Percentiles rank a stretch among this genome's conserved stretches.
Evolutionary conservation across 768 basidiomycete species (phyloP).

Genomic region (Pleurotus tuber-regium): DNA sequence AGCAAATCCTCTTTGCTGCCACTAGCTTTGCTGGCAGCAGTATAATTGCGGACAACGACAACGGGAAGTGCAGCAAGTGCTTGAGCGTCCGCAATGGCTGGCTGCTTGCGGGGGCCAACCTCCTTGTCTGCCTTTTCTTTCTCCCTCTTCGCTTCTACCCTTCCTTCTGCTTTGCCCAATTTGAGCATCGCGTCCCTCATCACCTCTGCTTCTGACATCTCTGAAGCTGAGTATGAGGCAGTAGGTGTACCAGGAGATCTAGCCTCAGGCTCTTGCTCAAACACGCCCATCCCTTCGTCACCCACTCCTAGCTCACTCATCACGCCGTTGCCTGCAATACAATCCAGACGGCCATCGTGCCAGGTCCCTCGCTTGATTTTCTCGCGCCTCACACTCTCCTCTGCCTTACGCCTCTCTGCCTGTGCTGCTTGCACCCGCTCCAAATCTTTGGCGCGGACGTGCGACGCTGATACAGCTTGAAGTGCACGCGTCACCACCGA

Average conservation of each 20-base stretch:
- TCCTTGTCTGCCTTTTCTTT: conserved; percentile 34
- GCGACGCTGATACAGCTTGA: conserved; percentile 54
- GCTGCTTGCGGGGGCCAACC: not conserved
- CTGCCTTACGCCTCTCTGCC: conserved; percentile 34
- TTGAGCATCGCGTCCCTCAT: conserved; percentile 17
- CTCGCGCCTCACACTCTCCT: conserved; percentile 36
- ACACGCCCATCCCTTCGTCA: conserved; percentile 53
- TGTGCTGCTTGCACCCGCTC: conserved; percentile 35
- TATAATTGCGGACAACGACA: conserved; percentile 83
- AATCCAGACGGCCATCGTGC: conserved; percentile 88
- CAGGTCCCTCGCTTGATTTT: conserved; percentile 63
- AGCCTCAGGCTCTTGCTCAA: conserved; percentile 15
- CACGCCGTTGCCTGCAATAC: conserved; percentile 80
- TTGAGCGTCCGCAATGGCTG: conserved; percentile 36
- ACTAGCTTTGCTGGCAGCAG: conserved; percentile 44
- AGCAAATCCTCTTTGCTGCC: conserved; percentile 68
- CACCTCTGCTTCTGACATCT: conserved; percentile 13
- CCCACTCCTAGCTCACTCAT: conserved; percentile 87
- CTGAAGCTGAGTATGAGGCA: not conserved
- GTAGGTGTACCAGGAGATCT: not conserved
- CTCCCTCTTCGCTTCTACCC: conserved; percentile 11
- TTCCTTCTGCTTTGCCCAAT: conserved; percentile 12
- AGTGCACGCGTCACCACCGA: conserved; percentile 75
- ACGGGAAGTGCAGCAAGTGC: conserved; percentile 71
- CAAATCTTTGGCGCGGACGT: conserved; percentile 38